A percentile compares a stretch with the other conserved stretches of the same genome.
These are phyloP conservation scores for Amphirosellinia nigrospora DNA, from an alignment of 495 filamentous ascomycete species.

Conservation along the genomic window DNA sequence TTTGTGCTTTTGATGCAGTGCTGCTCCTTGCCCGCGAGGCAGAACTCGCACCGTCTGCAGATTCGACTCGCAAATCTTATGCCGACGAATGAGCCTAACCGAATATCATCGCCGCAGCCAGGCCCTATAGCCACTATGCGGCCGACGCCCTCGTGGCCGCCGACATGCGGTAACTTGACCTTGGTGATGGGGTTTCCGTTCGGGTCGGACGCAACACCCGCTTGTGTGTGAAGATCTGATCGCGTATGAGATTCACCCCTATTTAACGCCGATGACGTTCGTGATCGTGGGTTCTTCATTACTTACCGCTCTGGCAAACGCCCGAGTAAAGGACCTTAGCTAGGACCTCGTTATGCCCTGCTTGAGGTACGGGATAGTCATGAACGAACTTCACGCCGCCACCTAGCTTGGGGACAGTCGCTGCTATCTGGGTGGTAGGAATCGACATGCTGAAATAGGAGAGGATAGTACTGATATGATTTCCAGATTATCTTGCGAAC, in stretches of 20 bases:
- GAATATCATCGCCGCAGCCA: conserved; percentile 37
- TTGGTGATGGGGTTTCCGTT: conserved; percentile 54
- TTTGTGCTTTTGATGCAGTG: conserved; percentile 53
- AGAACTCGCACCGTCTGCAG: conserved; percentile 56
- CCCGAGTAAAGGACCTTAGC: conserved; percentile 58
- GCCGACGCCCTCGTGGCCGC: conserved; percentile 58
- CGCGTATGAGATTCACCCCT: background rate
- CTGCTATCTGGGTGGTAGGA: conserved; percentile 53
- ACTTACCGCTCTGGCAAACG: conserved; percentile 57
- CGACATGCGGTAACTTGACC: conserved; percentile 57
- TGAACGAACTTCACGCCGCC: conserved; percentile 52
- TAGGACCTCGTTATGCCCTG: conserved; percentile 54
- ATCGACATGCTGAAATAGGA: conserved; percentile 32
- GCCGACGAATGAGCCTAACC: conserved; percentile 52
- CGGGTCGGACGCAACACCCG: conserved; percentile 50
- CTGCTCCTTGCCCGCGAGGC: conserved; percentile 55
- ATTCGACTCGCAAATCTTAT: conserved; percentile 55
- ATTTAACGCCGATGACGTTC: background rate
- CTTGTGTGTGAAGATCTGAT: conserved; percentile 56
- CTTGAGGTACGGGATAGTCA: conserved; percentile 54
- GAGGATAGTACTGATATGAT: background rate
- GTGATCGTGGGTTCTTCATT: background rate
- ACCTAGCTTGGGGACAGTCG: conserved; percentile 51
- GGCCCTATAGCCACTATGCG: conserved; percentile 51
- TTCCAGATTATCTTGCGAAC: background rate